These are phyloP conservation scores for Cubamyces lactineus DNA, from an alignment of 768 basidiomycete species.

Conservation along the genomic window DNA sequence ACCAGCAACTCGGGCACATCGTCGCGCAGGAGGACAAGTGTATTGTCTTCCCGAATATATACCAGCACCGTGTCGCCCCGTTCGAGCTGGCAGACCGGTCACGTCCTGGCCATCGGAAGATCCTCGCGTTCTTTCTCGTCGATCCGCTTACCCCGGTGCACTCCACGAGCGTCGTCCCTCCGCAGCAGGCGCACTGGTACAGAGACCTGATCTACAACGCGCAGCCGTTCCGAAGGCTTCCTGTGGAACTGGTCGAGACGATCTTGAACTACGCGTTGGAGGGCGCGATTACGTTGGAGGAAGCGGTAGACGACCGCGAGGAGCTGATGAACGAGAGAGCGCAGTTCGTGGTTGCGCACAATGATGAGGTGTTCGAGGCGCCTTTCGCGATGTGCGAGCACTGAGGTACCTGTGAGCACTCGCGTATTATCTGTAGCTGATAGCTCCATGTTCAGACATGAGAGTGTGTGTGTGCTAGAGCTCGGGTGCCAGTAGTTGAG, in stretches of 20 bases:
- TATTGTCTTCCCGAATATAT: slow-evolving; percentile 43
- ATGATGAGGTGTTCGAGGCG: slow-evolving; percentile 13
- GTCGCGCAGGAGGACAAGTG: slow-evolving; percentile 32
- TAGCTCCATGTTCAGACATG: too few species aligned
- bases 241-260: slow-evolving; percentile 24
- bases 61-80: slow-evolving; percentile 41
- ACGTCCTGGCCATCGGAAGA: slow-evolving; percentile 43
- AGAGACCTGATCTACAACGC: not conserved
- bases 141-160: slow-evolving; percentile 37
- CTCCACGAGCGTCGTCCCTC: slow-evolving; percentile 37
- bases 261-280: slow-evolving; percentile 18
- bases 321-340: slow-evolving; percentile 29
- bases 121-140: slow-evolving; percentile 42
- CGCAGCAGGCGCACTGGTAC: slow-evolving; percentile 38
- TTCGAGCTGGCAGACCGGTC: slow-evolving; percentile 38
- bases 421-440: too few species aligned
- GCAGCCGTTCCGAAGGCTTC: slow-evolving; percentile 16
- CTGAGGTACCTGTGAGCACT: not conserved
- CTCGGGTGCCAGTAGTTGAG: too few species aligned
- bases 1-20: slow-evolving; percentile 35
- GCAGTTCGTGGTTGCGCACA: slow-evolving; percentile 15
- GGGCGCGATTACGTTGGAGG: slow-evolving; percentile 16
- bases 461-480: too few species aligned
- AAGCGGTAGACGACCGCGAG: slow-evolving; percentile 22
- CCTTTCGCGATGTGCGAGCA: slow-evolving; percentile 27